These are phyloP conservation scores for Phialocephala sp. DNA, from an alignment of 2,329 filamentous ascomycete genomes.

Conservation along the genomic window DNA sequence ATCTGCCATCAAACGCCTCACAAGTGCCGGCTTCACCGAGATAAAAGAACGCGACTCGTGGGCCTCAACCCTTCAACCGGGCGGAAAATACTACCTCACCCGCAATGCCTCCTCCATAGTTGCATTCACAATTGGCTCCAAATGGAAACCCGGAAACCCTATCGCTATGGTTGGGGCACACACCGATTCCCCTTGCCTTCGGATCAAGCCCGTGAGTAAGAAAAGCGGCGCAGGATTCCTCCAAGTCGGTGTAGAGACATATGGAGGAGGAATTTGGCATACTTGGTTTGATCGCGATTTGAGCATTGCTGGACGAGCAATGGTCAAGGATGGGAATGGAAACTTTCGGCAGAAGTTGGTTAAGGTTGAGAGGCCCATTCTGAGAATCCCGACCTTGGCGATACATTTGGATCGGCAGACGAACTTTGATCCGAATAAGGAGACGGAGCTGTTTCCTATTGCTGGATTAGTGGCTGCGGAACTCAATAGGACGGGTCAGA, in stretches of 20 bases:
- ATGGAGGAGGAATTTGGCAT: constrained; percentile 96
- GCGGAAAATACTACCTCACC: constrained; percentile 95
- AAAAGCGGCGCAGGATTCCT: constrained; percentile 85
- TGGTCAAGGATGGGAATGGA: constrained; percentile 76
- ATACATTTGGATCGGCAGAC: constrained; percentile 90
- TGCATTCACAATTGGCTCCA: constrained; percentile 87
- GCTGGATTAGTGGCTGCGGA: constrained; percentile 85
- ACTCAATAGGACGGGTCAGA: constrained; percentile 75
- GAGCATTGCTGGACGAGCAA: constrained; percentile 84
- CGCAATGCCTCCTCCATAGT: constrained; percentile 92
- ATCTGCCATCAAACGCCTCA: constrained; percentile 75
- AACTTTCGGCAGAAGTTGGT: constrained; percentile 83
- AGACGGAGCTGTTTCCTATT: constrained; percentile 94
- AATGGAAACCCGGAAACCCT: constrained; percentile 91
- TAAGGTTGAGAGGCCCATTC: constrained; percentile 87
- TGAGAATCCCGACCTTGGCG: constrained; percentile 90
- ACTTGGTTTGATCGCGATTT: constrained; percentile 98
- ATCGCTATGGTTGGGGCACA: constrained; percentile 94
- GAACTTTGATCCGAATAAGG: constrained; percentile 94
- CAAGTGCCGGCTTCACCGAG: constrained; percentile 82
- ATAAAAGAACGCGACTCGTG: constrained; percentile 93
- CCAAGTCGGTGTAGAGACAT: constrained; percentile 95
- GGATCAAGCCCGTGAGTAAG: constrained; percentile 93
- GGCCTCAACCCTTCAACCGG: constrained; percentile 78
- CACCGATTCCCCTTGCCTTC: constrained; percentile 91